Base-by-base conservation (phyloP, 2,329 filamentous ascomycete genomes). In the Ilyonectria sp. region DNA sequence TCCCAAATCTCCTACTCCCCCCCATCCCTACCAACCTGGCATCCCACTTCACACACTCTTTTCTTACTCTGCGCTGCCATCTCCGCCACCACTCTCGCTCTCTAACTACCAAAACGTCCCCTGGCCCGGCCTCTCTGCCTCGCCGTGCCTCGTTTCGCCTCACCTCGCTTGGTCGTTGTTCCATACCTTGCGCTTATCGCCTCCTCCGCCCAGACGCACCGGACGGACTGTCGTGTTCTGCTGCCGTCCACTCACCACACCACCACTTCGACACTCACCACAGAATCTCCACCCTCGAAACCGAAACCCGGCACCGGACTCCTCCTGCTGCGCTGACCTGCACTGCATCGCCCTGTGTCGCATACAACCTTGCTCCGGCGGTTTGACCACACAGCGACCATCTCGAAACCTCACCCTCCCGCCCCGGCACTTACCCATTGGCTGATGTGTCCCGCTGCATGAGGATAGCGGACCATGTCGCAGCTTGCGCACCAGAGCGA, bases 401-500 rank as follows among this genome's bases (percentile, higher is more conserved):
- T 79, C 73, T 77, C 77, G 79, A 82, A 81, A 80, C 76, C 70
- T 75, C 72, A 73, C 63, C 69, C 61, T 68, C 60, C 62, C 61
- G 57, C 65, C 57, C 60, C 68, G 60, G 55, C 52, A 65, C 31
- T 35, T 37, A 58, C 63, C 71, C 64, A 77, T 76, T 76, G 77
- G 74, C 67, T 71, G 71, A 74, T 76, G 72, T 68, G 73, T 76
- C 75, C 68, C 56, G 67, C 66, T 73, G 73, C 71, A 74, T 75
- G 71, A 75, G 53, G 67, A 67, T 82, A 80, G 82, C 78, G 79
- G 79, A 84, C 81, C 82, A 86, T 87, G 85, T 86, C 85, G 81
- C 86, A 87, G 81, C 83, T 83, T 82, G 81, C 82, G 79, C 81
- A 82, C 80, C 83, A 82, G 79, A 80, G 79, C 78, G 80, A 81